These are phyloP conservation scores for Arxiozyma telluris DNA, from an alignment of 1,139 yeast species.

Conservation along the genomic window DNA sequence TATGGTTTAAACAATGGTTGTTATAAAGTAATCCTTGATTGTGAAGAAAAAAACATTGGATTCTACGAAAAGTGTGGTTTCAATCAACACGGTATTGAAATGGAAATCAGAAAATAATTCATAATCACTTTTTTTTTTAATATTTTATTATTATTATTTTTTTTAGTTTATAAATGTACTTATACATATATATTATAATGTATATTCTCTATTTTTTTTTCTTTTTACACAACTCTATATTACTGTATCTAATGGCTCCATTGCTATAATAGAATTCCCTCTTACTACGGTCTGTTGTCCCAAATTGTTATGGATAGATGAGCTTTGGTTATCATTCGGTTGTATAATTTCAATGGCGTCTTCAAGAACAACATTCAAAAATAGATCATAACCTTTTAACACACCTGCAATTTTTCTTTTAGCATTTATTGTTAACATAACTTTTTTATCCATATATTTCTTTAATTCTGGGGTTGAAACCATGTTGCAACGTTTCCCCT, in stretches of 20 bases:
- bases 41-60: constrained; percentile 68
- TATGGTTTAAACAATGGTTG: constrained; percentile 58
- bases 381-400: constrained; percentile 69
- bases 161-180: too few relatives aligned
- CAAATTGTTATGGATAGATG: constrained; percentile 26
- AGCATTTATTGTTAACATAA: constrained; percentile 65
- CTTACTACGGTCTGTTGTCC: constrained; percentile 39
- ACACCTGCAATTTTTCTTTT: constrained; percentile 63
- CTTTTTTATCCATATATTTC: constrained; percentile 65
- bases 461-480: constrained; percentile 60
- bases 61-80: constrained; percentile 87
- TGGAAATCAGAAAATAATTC: constrained; percentile 34
- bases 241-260: constrained; percentile 37
- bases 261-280: constrained; percentile 53
- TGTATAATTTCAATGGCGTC: constrained; percentile 51
- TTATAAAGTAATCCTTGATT: constrained; percentile 84
- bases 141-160: too few relatives aligned
- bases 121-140: background rate
- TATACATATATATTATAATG: background rate
- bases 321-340: constrained; percentile 39
- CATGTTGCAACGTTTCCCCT: constrained; percentile 30
- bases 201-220: background rate
- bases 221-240: constrained; percentile 4
- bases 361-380: constrained; percentile 63
- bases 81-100: constrained; percentile 60